Evolutionary conservation across 208 protist species (phyloP).

Genomic region (Crithidia thermophila): DNA sequence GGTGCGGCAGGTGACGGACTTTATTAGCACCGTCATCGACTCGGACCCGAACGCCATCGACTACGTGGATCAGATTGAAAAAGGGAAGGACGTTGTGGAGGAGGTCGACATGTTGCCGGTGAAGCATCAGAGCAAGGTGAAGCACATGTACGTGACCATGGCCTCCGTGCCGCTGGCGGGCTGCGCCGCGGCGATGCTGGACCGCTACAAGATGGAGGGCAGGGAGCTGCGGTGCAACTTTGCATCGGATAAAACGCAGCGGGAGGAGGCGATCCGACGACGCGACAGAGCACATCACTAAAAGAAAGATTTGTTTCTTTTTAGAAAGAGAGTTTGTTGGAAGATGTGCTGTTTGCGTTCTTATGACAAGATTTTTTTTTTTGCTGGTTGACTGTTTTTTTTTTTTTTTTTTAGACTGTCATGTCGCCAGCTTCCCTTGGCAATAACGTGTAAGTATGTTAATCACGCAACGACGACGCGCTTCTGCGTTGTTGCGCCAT

Average conservation of each 20-base stretch:
- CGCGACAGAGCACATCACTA: slow-evolving; percentile 8
- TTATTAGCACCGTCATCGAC: slow-evolving; percentile 67
- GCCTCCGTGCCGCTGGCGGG: slow-evolving; percentile 57
- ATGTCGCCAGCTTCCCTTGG: no score
- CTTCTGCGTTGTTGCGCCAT: no score
- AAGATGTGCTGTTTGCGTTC: background rate
- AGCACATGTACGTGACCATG: slow-evolving; percentile 83
- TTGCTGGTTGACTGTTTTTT: background rate
- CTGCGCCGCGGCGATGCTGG: slow-evolving; percentile 47
- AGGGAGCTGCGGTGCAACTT: slow-evolving; percentile 80
- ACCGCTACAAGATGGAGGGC: slow-evolving; percentile 58
- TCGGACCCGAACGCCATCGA: slow-evolving; percentile 32
- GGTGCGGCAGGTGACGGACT: slow-evolving; percentile 54
- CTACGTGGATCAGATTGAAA: slow-evolving; percentile 32
- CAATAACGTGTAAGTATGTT: no score
- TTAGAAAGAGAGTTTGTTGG: background rate
- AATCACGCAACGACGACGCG: no score
- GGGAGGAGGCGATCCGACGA: slow-evolving; percentile 64
- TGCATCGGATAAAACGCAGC: slow-evolving; percentile 78
- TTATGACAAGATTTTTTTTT: background rate
- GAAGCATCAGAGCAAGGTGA: slow-evolving; percentile 58
- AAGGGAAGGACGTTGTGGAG: slow-evolving; percentile 44
- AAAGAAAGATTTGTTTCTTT: background rate
- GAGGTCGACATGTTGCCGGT: slow-evolving; percentile 71
- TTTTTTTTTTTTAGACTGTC: background rate